Evolutionary conservation across 331 rosid species (phyloP).

Genomic region (Arachis monticola): DNA sequence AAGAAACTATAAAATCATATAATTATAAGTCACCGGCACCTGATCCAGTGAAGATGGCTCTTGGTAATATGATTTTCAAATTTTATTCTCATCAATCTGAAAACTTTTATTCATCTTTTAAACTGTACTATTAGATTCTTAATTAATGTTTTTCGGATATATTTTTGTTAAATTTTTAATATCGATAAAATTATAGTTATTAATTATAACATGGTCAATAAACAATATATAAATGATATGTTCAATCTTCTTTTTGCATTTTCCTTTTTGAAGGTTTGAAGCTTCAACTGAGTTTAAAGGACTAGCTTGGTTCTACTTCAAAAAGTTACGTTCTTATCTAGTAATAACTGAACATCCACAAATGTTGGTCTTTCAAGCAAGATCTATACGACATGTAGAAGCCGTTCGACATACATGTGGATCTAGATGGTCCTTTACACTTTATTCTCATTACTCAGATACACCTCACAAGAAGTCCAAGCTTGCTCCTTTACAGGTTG

Average conservation of each 20-base stretch:
- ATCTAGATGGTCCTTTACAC: conserved; percentile 53
- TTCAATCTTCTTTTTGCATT: conserved; percentile 3
- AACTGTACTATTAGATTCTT: too few species aligned
- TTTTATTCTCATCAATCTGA: too few species aligned
- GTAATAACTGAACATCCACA: conserved; percentile 31
- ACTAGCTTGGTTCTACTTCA: conserved; percentile 29
- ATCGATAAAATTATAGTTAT: too few species aligned
- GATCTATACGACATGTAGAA: conserved; percentile 45
- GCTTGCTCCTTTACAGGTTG: conserved; percentile 91
- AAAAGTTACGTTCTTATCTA: conserved; percentile 36
- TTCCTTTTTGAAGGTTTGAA: conserved; percentile 31
- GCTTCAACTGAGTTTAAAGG: conserved; percentile 20
- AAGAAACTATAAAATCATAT: too few species aligned
- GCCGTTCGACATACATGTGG: conserved; percentile 44
- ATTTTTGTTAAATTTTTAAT: too few species aligned
- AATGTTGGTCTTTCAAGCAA: conserved; percentile 59
- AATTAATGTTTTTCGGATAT: too few species aligned
- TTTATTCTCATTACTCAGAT: conserved; percentile 53
- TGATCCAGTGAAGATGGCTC: too few species aligned
- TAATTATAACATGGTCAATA: too few species aligned
- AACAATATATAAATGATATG: background rate
- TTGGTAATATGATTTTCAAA: too few species aligned
- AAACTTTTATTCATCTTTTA: too few species aligned
- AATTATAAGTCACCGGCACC: too few species aligned
- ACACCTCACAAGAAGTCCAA: conserved; percentile 61